These are phyloP conservation scores for Fomes fomentarius DNA, from an alignment of 1,284 basidiomycete genomes.

Conservation along the genomic window DNA sequence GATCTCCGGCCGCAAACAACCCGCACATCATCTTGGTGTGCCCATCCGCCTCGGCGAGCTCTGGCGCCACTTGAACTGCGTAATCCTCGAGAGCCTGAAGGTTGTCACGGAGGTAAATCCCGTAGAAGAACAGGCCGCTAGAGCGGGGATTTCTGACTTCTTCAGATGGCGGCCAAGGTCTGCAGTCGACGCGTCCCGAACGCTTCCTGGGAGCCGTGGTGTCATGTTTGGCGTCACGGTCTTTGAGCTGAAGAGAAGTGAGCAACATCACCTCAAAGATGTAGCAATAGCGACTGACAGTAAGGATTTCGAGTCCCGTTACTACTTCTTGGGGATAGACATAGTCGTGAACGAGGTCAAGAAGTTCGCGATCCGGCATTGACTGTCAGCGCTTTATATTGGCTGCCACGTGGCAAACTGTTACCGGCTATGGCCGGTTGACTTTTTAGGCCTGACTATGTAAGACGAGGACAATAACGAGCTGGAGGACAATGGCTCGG, in stretches of 20 bases:
- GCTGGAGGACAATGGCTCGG: too few relatives aligned
- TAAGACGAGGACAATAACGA: too few relatives aligned
- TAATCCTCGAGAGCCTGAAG: neutral
- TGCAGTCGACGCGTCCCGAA: neutral
- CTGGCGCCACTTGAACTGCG: neutral
- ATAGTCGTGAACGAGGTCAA: too few relatives aligned
- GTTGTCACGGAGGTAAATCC: neutral
- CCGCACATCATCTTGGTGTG: neutral
- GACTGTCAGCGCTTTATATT: too few relatives aligned
- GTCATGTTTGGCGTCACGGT: neutral
- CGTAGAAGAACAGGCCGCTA: neutral
- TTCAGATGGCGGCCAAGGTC: neutral
- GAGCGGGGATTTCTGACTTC: neutral
- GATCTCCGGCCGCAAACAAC: neutral
- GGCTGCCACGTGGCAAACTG: too few relatives aligned
- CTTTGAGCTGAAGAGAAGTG: neutral
- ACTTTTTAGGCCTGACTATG: too few relatives aligned
- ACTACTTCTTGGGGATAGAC: too few relatives aligned
- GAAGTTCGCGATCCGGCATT: too few relatives aligned
- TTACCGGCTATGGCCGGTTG: too few relatives aligned
- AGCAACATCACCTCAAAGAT: too few relatives aligned
- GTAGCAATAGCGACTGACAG: too few relatives aligned
- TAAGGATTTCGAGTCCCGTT: too few relatives aligned
- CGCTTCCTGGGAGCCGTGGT: neutral
- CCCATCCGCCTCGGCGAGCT: neutral